A percentile compares a stretch with the other conserved stretches of the same genome.
Conservation (phyloP, 805 yeast genomes). For the Candida railenensis region DNA sequence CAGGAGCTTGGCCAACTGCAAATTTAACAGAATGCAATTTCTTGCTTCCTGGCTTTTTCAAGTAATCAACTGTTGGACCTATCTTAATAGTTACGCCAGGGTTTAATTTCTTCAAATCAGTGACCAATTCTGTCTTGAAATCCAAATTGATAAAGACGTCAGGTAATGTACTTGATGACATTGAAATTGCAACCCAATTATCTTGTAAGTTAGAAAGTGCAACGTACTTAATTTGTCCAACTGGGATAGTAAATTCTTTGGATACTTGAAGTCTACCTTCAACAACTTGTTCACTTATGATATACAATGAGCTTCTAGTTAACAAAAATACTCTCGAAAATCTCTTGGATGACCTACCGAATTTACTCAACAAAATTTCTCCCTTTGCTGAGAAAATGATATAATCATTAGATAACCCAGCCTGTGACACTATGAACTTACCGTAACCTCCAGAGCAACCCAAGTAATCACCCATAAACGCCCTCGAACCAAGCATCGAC, state of each 20-base stretch:
- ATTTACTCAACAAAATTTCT: slow-evolving; percentile 77
- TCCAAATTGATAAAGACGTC: slow-evolving; percentile 78
- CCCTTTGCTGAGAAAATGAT: slow-evolving; percentile 82
- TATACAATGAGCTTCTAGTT: slow-evolving; percentile 59
- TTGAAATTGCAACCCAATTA: slow-evolving; percentile 82
- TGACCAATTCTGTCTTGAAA: slow-evolving; percentile 86
- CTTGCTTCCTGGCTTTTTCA: slow-evolving; percentile 76
- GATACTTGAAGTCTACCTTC: slow-evolving; percentile 55
- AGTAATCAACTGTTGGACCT: slow-evolving; percentile 73
- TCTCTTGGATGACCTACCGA: slow-evolving; percentile 88
- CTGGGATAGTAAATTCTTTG: slow-evolving; percentile 63
- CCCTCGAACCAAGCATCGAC: slow-evolving; percentile 83
- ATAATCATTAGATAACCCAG: slow-evolving; percentile 59
- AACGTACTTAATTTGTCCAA: slow-evolving; percentile 57
- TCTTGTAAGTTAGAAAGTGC: slow-evolving; percentile 78
- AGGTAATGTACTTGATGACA: slow-evolving; percentile 53
- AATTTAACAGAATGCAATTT: slow-evolving; percentile 75
- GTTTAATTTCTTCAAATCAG: slow-evolving; percentile 66
- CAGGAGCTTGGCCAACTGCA: slow-evolving; percentile 57
- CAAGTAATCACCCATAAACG: slow-evolving; percentile 92
- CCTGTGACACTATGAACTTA: slow-evolving; percentile 64
- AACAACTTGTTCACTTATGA: slow-evolving; percentile 70
- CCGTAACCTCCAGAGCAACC: slow-evolving; percentile 80
- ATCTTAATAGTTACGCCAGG: slow-evolving; percentile 60
- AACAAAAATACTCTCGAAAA: slow-evolving; percentile 70